Evolutionary conservation across 345 rosid species (phyloP), one percentile per base, ranked within the genome.

Genomic region (Linum tenue): DNA sequence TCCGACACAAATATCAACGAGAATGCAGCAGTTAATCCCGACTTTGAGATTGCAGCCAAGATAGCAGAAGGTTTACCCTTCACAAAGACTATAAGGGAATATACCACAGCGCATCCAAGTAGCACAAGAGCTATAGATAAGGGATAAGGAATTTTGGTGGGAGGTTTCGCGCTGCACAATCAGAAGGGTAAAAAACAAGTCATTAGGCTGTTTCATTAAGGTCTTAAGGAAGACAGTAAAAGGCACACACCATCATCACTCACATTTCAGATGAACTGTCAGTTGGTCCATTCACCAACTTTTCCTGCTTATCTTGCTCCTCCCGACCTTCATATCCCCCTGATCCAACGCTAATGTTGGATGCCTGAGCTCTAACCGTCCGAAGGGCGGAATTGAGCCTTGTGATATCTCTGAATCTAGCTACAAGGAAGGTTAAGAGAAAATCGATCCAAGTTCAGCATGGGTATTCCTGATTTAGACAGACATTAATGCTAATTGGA

Each of bases 21-120:
- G 89, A 94, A 94, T 62, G 99, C 99, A 69, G 99, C 99, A 39
- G 97, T 84, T 72, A 94, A 84, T 68, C 99, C 99, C 55, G 99
- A 90, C 80, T 94, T 94, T 62, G 99, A 80, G 48, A 90, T 82
- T 8, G 95, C 88, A 56, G 97, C 87, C 72, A 94, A 73, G 74
- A 83, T 72, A 39, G 89, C 83, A 36, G 92, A 81, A 60, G 95
- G 91, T 70, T 90, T 85, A 59, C 86, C 88, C 67, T 81, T 94
- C 63, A 64, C 86, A 70, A 85, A 94, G 59, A 85, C 81, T 75
- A 88, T 84, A 39, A 88, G 69, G 40, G 95, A 82, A 77, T 84
- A 86, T 40, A 84, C 83, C 62, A 90, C 62, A 72, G 86, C 82
- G 71, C 95, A 94, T 64, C 84, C 89, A 66, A 86, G 57, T 50